These are phyloP conservation scores for Calonectria montana DNA, from an alignment of 2,329 filamentous ascomycete genomes.

Conservation along the genomic window DNA sequence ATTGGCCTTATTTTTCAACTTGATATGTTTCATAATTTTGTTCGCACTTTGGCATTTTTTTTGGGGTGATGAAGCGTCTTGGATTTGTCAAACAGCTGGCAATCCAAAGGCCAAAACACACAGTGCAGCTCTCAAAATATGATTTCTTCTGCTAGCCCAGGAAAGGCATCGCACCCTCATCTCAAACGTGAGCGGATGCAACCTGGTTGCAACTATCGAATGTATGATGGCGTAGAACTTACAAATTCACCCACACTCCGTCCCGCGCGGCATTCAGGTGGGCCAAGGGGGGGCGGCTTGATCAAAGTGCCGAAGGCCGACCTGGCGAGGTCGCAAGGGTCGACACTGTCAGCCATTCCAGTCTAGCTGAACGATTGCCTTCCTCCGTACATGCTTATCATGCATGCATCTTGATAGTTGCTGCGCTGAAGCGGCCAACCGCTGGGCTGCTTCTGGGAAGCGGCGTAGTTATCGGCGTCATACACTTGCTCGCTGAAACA, in stretches of 20 bases:
- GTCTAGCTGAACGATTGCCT: not conserved
- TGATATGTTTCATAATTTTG: not conserved
- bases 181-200: not conserved
- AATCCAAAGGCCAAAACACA: not conserved
- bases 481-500: slow-evolving; percentile 7
- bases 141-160: not conserved
- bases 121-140: not conserved
- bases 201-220: not conserved
- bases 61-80: not conserved
- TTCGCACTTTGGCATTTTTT: no score
- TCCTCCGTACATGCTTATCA: slow-evolving; percentile 17
- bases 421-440: not conserved
- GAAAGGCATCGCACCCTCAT: not conserved
- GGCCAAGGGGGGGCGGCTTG: not conserved
- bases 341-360: not conserved
- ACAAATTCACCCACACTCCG: not conserved
- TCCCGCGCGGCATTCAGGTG: not conserved
- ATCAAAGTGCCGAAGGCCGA: slow-evolving; percentile 20
- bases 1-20: not conserved
- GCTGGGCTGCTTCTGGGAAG: not conserved
- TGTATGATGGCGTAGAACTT: slow-evolving; percentile 3
- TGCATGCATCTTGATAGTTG: slow-evolving; percentile 2
- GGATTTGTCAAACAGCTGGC: not conserved
- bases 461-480: slow-evolving; percentile 16
- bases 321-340: not conserved